Evolutionary conservation across 2,329 filamentous ascomycete genomes (phyloP).

Genomic region (Curvularia hawaiiensis): DNA sequence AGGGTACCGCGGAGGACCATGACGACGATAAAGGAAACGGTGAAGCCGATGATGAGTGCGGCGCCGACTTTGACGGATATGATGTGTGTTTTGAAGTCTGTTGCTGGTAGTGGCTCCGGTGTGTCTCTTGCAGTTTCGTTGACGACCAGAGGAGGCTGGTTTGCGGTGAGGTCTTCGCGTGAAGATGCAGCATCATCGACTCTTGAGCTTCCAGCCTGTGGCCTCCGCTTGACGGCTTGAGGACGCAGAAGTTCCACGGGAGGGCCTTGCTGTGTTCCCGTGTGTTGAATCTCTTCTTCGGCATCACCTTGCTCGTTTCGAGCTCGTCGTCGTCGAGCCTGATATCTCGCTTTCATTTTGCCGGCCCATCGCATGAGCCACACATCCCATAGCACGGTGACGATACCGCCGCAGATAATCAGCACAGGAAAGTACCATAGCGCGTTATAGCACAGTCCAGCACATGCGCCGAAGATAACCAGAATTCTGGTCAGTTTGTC

Average conservation of each 20-base stretch:
- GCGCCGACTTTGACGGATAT: conserved; percentile 48
- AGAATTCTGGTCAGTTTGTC: conserved; percentile 67
- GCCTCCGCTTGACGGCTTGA: conserved; percentile 24
- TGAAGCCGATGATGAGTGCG: conserved; percentile 53
- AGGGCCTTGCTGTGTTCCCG: background rate
- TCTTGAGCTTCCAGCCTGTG: conserved; percentile 22
- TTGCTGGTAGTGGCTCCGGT: background rate
- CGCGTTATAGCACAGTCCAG: conserved; percentile 72
- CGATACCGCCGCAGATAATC: conserved; percentile 61
- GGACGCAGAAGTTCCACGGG: background rate
- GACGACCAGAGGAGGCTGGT: conserved; percentile 21
- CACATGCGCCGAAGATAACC: conserved; percentile 66
- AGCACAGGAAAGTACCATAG: conserved; percentile 77
- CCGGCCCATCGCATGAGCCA: conserved; percentile 54
- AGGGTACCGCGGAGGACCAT: conserved; percentile 56
- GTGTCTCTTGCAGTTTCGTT: background rate
- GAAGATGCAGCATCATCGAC: background rate
- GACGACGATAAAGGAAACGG: conserved; percentile 61
- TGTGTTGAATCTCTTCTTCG: conserved; percentile 21
- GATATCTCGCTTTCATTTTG: conserved; percentile 31
- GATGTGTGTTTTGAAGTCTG: conserved; percentile 40
- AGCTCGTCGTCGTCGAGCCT: conserved; percentile 21
- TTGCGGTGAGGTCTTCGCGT: conserved; percentile 29
- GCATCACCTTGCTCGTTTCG: conserved; percentile 25
- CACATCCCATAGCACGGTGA: conserved; percentile 62